Conservation (phyloP, 2,329 filamentous ascomycete species). For the Alternaria ethzedia region DNA sequence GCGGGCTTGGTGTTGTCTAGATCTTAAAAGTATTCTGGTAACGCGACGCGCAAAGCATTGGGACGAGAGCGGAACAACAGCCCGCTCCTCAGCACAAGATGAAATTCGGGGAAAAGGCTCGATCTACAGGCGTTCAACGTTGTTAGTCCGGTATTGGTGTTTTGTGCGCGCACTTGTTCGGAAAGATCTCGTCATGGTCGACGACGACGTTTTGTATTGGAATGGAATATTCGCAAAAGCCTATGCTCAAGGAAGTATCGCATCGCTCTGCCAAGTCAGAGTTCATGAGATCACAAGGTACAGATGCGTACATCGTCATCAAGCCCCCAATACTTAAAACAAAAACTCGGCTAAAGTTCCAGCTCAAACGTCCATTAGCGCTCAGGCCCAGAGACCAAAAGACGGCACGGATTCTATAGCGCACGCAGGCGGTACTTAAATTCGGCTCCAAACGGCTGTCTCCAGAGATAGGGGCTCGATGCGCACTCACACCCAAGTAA, state of each 20-base stretch:
- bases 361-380: background rate
- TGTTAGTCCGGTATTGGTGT: background rate
- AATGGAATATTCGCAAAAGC: background rate
- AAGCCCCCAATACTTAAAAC: background rate
- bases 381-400: background rate
- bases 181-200: background rate
- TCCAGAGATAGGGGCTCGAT: background rate
- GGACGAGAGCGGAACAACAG: background rate
- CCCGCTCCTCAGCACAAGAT: background rate
- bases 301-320: background rate
- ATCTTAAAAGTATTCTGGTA: background rate
- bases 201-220: background rate
- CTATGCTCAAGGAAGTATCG: background rate
- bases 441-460: background rate
- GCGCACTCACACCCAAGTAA: background rate
- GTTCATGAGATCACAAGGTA: background rate
- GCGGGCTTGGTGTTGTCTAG: background rate
- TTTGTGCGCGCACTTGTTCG: background rate
- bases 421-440: background rate
- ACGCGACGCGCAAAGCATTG: background rate
- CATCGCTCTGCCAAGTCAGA: background rate
- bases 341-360: background rate
- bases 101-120: background rate
- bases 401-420: background rate
- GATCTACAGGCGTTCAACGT: background rate